Base-by-base conservation (phyloP, 441 rosid species). In the Metrosideros polymorpha region DNA sequence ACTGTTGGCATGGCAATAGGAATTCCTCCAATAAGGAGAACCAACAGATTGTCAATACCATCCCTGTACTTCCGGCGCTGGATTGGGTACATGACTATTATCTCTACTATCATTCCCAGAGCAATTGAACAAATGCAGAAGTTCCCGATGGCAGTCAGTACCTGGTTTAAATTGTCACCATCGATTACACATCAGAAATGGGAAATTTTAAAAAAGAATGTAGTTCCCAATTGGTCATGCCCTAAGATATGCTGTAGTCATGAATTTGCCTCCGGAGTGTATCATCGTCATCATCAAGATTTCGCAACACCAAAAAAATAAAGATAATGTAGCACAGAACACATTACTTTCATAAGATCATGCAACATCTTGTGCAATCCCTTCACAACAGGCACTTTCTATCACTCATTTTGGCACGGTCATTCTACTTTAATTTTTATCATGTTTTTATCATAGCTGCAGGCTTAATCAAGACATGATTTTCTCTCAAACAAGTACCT, bases 1-100 rank as follows among this genome's bases (percentile, higher is more conserved):
- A 94, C 96, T 25, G 97, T 94, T 3, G 97, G 97, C 97, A 93
- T 94, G 85, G 97, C 97, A 84, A 94, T 94, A 17, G 97, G 97
- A 49, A 93, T 94, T 17, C 97, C 97, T 66, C 97, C 94, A 45
- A 94, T 94, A 84, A 94, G 92, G 87, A 94, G 93, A 83, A 94
- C 96, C 84, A 93, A 84, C 35, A 94, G 95, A 75, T 94, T 94
- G 88, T 94, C 94, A 83, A 93, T 94, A 13, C 95, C 96, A 83
- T 90, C 92, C 84, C 96, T 91, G 83, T 94, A 94, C 43, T 84
- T 87, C 22, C 97, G 93, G 50, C 63, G 92, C 88, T 94, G 97
- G 77, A 94, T 92, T 10, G 97, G 93, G 85, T 92, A 94, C 95
- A 94, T 94, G 7, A 92, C 95, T 30, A 93, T 54, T n/a, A 94